phyloP scores from a whole-genome alignment of 1,284 basidiomycete species.

The Ganoderma lingzhi region DNA sequence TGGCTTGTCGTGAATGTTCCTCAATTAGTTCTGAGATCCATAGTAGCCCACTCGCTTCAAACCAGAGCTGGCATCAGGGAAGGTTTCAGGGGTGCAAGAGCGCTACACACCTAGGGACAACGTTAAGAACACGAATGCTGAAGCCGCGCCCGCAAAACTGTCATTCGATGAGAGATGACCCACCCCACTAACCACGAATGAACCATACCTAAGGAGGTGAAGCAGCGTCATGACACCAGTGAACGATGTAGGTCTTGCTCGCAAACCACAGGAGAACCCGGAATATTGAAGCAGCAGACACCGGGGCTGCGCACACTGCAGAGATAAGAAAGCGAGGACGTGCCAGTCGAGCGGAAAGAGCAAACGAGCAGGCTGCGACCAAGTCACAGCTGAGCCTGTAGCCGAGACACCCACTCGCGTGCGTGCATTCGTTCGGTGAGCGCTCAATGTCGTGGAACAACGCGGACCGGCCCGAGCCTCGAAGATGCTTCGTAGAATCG shows the following conservation, averaged over 20 bases:
- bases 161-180: neutral
- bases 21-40: constrained; percentile 96
- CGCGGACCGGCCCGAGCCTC: neutral
- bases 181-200: neutral
- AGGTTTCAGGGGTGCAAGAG: constrained; percentile 3
- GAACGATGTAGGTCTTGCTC: neutral
- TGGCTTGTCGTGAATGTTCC: constrained; percentile 86
- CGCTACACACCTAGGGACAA: constrained; percentile 44
- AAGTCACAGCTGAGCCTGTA: neutral
- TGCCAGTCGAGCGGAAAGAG: neutral
- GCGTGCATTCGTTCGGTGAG: neutral
- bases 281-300: neutral
- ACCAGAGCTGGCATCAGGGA: neutral
- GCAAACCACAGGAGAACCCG: neutral
- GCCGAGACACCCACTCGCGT: constrained; percentile 1
- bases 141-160: constrained; percentile 46
- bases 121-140: constrained; percentile 46
- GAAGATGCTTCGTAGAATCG: neutral
- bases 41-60: constrained; percentile 86
- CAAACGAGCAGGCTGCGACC: neutral
- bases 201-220: constrained; percentile 33
- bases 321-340: neutral
- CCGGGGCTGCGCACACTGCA: constrained; percentile 1
- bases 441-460: neutral
- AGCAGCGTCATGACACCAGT: constrained; percentile 31